Conservation (phyloP, 2,329 filamentous ascomycete species). For the Lecanosticta acicola region DNA sequence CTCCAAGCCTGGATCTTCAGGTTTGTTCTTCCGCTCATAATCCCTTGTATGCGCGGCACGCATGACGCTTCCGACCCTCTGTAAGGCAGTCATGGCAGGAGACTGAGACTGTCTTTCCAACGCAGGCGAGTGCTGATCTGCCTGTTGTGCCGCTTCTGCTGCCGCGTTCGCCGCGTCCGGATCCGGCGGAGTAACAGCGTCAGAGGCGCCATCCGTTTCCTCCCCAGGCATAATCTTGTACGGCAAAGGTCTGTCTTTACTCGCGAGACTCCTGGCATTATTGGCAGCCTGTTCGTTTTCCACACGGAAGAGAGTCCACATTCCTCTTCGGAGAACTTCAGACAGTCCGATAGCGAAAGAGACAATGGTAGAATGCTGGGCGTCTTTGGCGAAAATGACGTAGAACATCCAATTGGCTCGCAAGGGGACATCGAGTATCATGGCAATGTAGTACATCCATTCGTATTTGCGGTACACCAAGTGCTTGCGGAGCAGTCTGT, state of each 20-base stretch:
- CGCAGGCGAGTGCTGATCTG: too few species aligned
- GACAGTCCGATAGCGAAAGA: slow-evolving; percentile 73
- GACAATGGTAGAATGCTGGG: slow-evolving; percentile 75
- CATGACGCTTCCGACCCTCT: slow-evolving; percentile 3
- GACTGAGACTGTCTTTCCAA: neutral
- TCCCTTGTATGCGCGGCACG: slow-evolving; percentile 1
- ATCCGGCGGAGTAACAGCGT: neutral
- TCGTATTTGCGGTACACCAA: slow-evolving; percentile 66
- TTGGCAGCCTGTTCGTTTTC: slow-evolving; percentile 98
- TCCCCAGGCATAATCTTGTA: slow-evolving; percentile 11
- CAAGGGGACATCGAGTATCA: slow-evolving; percentile 74
- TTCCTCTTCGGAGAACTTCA: slow-evolving; percentile 76
- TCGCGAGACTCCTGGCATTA: slow-evolving; percentile 47
- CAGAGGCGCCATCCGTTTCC: neutral
- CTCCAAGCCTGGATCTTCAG: neutral
- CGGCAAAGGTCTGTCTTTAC: slow-evolving; percentile 15
- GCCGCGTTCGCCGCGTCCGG: neutral
- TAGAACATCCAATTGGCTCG: slow-evolving; percentile 96
- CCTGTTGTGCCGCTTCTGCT: neutral
- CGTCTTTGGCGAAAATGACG: slow-evolving; percentile 70
- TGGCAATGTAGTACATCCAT: slow-evolving; percentile 83
- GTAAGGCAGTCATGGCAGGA: neutral
- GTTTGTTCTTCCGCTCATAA: slow-evolving; percentile 2
- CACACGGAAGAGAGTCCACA: slow-evolving; percentile 90
- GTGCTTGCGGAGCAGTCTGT: slow-evolving; percentile 63